phyloP scores from a whole-genome alignment of 163 green algal species.

The Coccomyxa subellipsoidea region DNA sequence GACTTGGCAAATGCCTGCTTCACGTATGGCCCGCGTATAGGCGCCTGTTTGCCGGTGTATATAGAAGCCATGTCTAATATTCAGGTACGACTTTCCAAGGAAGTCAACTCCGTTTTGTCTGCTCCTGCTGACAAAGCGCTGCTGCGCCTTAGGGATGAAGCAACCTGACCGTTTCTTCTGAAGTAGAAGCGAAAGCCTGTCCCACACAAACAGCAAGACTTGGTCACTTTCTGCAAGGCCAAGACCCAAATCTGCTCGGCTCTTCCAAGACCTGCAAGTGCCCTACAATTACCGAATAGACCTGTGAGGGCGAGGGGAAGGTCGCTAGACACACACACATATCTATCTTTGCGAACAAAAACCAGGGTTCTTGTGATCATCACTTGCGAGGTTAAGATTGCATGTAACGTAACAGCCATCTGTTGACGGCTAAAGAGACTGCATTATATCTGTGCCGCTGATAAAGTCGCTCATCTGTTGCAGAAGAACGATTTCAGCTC shows the following conservation, averaged over 20 bases:
- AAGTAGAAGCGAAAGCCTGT: not conserved
- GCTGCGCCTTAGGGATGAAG: not conserved
- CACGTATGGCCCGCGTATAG: slow-evolving; percentile 24
- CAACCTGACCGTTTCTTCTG: not conserved
- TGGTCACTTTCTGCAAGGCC: no score
- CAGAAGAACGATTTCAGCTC: not conserved
- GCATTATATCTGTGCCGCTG: no score
- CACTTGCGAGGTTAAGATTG: no score
- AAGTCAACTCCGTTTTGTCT: slow-evolving; percentile 13
- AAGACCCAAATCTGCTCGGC: no score
- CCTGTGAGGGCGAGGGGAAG: no score
- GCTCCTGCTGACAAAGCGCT: not conserved
- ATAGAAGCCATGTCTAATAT: slow-evolving; percentile 10
- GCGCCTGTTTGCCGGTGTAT: slow-evolving; percentile 10
- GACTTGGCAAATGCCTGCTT: slow-evolving; percentile 38
- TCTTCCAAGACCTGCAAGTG: no score
- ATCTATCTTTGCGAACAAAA: no score
- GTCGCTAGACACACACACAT: no score
- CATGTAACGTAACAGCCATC: no score
- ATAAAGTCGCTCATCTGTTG: not conserved
- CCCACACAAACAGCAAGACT: not conserved
- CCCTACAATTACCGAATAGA: no score
- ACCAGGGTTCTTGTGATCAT: no score
- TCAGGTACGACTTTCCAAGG: not conserved
- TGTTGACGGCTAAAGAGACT: no score